Evolutionary conservation across 306 rosid genomes (phyloP), one percentile per base, ranked within the genome.

Genomic region (Lablab purpureus): DNA sequence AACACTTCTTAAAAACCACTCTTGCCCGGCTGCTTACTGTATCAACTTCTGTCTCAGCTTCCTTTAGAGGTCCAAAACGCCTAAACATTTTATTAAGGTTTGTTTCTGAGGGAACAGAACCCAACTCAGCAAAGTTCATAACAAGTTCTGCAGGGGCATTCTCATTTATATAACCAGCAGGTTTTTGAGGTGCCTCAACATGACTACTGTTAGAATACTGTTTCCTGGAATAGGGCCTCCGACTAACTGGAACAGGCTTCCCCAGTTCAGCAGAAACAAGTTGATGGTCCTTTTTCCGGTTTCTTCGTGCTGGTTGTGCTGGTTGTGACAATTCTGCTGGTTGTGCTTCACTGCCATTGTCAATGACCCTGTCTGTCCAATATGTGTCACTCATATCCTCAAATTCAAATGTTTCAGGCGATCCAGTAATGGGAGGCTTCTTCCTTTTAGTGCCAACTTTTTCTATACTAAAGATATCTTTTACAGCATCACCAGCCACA

Each of bases 381-480:
- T 95, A 95, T 37, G 96, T 90, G 82, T 95, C 98, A 59, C 87
- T 93, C 99, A 91, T 92, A 80, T 92, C 99, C 77, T 94, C 97
- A 80, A 94, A 94, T 82, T 94, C 99, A 87, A 91, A 94, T 76
- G 97, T 85, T 73, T 88, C 91, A 3, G 97, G 90, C 41, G 78
- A 66, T 52, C 86, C 91, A 79, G 32, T 64, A 18, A 76, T 22
- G 10, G 81, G 58, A 18, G 67, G 68, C 67, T 75, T 87, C 88
- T 86, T 92, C 89, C 91, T 94, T 89, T 82, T 92, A 75, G 82
- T 78, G 73, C 89, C 71, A 34, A 79, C 84, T 85, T 88, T 89
- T 28, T 84, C 85, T 9, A 32, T 58, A 18, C 68, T 60, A 54
- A 71, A 74, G 52, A 55, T 83, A 76, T 85, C 97, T 50, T 71